Conservation (phyloP, 140 eudicot genomes). For the Flaveria floridana region DNA sequence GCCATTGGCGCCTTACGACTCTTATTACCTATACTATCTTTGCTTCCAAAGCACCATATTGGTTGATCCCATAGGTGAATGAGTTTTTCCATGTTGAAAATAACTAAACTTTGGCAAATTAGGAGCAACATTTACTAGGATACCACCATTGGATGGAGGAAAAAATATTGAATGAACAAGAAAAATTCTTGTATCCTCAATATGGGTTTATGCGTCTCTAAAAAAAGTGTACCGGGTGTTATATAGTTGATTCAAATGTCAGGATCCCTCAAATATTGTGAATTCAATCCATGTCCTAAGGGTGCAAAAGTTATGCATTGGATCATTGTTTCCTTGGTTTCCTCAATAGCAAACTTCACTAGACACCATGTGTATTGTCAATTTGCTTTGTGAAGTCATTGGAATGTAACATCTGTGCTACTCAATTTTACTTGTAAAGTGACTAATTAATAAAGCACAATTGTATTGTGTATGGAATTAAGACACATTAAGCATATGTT, state of each 20-base stretch:
- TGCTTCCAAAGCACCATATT: neutral
- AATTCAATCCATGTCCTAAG: neutral
- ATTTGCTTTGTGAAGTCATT: neutral
- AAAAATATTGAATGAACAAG: conserved; percentile 5
- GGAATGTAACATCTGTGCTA: neutral
- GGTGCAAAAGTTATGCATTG: neutral
- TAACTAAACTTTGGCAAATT: neutral
- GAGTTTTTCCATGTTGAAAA: conserved; percentile 1
- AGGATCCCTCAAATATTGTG: neutral
- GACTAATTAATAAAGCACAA: neutral
- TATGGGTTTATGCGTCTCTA: neutral
- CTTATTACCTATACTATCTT: neutral
- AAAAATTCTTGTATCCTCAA: neutral
- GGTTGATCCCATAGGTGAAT: neutral
- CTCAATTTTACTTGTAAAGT: neutral
- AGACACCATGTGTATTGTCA: neutral
- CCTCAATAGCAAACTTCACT: neutral
- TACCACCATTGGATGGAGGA: conserved; percentile 8
- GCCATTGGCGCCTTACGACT: neutral
- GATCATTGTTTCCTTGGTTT: neutral
- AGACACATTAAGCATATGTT: neutral
- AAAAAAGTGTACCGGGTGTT: neutral
- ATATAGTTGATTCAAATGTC: neutral
- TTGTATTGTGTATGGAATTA: neutral
- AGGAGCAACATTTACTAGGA: conserved; percentile 1